Evolutionary conservation across 306 rosid species (phyloP), one percentile per base, ranked within the genome.

Genomic region (Argentina anserina): DNA sequence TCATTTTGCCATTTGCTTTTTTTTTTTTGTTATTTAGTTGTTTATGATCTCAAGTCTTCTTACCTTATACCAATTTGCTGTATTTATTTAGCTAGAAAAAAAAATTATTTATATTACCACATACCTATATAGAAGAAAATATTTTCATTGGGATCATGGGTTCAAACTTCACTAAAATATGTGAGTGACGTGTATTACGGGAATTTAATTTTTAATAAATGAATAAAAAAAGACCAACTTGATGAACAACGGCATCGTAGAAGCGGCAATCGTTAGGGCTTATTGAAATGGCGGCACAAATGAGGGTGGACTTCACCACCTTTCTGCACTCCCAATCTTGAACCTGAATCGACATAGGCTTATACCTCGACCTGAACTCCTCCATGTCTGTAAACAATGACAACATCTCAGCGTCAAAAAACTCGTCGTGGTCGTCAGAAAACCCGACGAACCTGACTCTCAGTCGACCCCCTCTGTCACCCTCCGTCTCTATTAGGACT

Each of bases 321-420:
- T 47, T 23, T 0, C 69, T 52, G 81, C 86, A 85, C 25, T 85
- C 84, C 13, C 42, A 77, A 50, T 85, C 89, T 69, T 85, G 89
- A 34, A 82, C 58, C 81, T 85, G 89, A 8, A 56, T 67, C 37
- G 86, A 85, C 18, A 74, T 0, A n/a, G 75, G 74, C 47, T 86
- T 78, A 61, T 82, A 85, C 76, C 86, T 64, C 56, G 34, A 45
- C 36, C 45, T 52, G 34, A 85, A 82, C 43, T 70, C 69, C 18
- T 58, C 65, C 2, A 85, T n/a, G n/a, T 77, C 81, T 23, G 63
- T 36, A 14, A 52, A 33, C 70, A 74, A 71, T 17, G 42, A 72
- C 49, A 81, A 76, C 14, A 70, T 50, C 6, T 20, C 14, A 21
- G 53, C 73, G 31, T 46, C 23, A 36, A 37, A 62, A 10, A 71